These are phyloP conservation scores for Mycena epipterygia DNA, from an alignment of 768 basidiomycete species.

Conservation along the genomic window DNA sequence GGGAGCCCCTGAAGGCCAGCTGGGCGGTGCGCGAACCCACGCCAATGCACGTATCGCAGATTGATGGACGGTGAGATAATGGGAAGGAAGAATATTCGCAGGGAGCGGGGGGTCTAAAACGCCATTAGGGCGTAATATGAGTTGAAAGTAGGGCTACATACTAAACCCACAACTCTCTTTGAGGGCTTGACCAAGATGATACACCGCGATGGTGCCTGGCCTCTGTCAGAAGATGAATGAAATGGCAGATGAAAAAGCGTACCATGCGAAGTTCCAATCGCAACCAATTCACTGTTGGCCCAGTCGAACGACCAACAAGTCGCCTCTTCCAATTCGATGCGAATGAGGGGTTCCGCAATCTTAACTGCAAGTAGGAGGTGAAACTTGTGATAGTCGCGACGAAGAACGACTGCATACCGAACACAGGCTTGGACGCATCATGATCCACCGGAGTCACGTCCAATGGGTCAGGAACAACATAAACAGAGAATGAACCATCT, in stretches of 20 bases:
- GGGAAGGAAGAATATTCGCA: conserved; percentile 70
- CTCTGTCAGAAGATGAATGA: conserved; percentile 18
- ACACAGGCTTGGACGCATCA: conserved; percentile 56
- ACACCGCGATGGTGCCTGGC: conserved; percentile 70
- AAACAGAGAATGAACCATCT: conserved; percentile 88
- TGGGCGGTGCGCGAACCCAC: conserved; percentile 81
- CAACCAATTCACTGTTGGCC: conserved; percentile 88
- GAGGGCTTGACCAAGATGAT: conserved; percentile 63
- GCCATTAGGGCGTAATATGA: neutral
- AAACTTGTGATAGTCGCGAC: neutral
- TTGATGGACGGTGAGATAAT: conserved; percentile 83
- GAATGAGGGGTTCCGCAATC: conserved; percentile 73
- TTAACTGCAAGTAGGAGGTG: conserved; percentile 57
- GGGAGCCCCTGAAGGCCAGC: conserved; percentile 59
- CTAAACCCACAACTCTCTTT: conserved; percentile 47
- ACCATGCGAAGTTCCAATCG: conserved; percentile 91
- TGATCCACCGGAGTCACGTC: conserved; percentile 52
- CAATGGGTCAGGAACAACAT: conserved; percentile 84
- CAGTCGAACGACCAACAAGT: conserved; percentile 89
- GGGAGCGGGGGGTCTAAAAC: conserved; percentile 44
- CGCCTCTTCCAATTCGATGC: conserved; percentile 82
- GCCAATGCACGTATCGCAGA: conserved; percentile 82
- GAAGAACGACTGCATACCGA: conserved; percentile 54
- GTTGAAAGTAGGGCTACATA: conserved; percentile 37
- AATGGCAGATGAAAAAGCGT: neutral